Base-by-base conservation (phyloP, 2,329 filamentous ascomycete species). In the Phaeosphaeriaceae sp. region DNA sequence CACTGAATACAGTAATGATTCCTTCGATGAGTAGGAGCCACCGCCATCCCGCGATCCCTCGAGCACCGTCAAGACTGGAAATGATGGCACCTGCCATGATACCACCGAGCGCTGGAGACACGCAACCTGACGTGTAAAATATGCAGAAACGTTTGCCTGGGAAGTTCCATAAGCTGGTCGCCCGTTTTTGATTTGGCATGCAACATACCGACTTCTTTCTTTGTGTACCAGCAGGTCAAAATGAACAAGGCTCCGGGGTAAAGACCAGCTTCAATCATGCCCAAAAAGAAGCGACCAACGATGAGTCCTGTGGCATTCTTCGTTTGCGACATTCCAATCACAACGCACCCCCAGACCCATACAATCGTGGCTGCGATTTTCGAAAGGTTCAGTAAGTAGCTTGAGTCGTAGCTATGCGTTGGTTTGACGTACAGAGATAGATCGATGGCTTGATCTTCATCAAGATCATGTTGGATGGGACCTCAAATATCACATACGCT, bases 121-220 rank as follows among this genome's bases (percentile, higher is more conserved):
- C 42, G 24, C 56, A 58, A 10, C 54, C 33, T 9, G 56, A 54
- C 7, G 56, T 55, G 27, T 49, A 55, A 24, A 55, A 58, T 31
- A 58, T 42, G 22, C 44, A 51, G 42, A 54, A 58, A 15, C 56
- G 52, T 27, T 58, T 58, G 44, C 56, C 56, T 58, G n/a, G 36
- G 2, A 20, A 15, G 36, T 31, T 5, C 13, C 17, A 42, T 42
- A 6, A 42, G 40, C 40, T 7, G 5, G 6, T 6, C 6, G 6
- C 13, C 13, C 6, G 13, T 6, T 42, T 15, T 7, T 20, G 13
- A 6, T 17, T 42, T 15, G 6, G 13, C 6, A 20, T 42, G 6
- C 40, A 17, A 42, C 40, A 6, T 42, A 42, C 40, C 40, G 15
- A 42, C 41, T 44, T 44, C 41, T 15, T 44, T 53, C 7, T 40